phyloP scores from a whole-genome alignment of 306 rosid genomes.

The Cucumis hystrix region DNA sequence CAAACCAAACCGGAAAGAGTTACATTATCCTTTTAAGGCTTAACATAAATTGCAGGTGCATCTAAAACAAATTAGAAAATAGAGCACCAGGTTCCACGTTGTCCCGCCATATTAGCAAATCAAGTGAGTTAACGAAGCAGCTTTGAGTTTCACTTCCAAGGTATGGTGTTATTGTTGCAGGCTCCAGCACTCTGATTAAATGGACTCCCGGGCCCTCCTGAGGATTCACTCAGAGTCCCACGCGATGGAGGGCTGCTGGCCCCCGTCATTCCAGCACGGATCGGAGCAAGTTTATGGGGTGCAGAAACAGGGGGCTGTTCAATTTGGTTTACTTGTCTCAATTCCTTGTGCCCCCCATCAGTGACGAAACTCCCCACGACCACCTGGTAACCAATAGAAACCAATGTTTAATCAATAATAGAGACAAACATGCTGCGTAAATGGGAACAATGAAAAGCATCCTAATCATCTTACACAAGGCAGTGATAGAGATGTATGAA shows the following conservation, averaged over 20 bases:
- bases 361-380: constrained; percentile 40
- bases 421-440: background rate
- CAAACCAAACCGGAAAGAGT: background rate
- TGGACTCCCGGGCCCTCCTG: constrained; percentile 36
- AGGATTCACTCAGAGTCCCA: constrained; percentile 31
- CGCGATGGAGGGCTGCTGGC: constrained; percentile 27
- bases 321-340: constrained; percentile 17
- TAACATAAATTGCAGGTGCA: background rate
- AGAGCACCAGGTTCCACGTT: background rate
- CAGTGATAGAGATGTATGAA: background rate
- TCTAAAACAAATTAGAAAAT: background rate
- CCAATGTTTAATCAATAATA: background rate
- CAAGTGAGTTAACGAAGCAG: background rate
- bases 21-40: background rate
- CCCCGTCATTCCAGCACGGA: constrained; percentile 22
- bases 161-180: constrained; percentile 41
- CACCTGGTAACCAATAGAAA: constrained; percentile 21
- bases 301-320: constrained; percentile 7
- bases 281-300: constrained; percentile 14
- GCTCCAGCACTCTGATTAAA: constrained; percentile 24
- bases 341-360: constrained; percentile 32
- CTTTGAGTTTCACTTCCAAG: constrained; percentile 43
- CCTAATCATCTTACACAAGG: background rate
- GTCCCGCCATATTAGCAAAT: background rate
- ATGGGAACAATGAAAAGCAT: background rate